phyloP scores from a whole-genome alignment of 768 basidiomycete species.

The Suillus clintonianus region DNA sequence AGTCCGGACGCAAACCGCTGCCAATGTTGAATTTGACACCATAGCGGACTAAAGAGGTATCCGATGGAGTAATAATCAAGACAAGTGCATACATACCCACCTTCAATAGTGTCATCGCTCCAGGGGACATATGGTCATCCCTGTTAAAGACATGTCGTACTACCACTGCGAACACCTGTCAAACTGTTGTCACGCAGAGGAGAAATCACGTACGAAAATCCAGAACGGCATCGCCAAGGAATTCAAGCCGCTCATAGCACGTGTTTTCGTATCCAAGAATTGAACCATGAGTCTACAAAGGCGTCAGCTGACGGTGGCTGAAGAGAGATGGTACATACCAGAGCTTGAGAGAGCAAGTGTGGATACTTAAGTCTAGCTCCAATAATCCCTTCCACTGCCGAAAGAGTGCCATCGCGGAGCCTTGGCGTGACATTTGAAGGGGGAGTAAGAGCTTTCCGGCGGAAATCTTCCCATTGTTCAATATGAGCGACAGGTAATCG shows the following conservation, averaged over 20 bases:
- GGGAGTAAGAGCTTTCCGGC: slow-evolving; percentile 43
- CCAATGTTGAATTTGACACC: slow-evolving; percentile 81
- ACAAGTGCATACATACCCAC: slow-evolving; percentile 32
- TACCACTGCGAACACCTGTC: slow-evolving; percentile 53
- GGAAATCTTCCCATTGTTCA: slow-evolving; percentile 74
- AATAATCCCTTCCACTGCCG: slow-evolving; percentile 63
- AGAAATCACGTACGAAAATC: slow-evolving; percentile 64
- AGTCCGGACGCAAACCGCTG: slow-evolving; percentile 71
- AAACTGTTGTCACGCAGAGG: neutral
- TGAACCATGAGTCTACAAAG: slow-evolving; percentile 65
- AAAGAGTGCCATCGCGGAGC: slow-evolving; percentile 48
- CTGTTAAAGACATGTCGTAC: slow-evolving; percentile 69
- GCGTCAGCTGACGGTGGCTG: slow-evolving; percentile 8
- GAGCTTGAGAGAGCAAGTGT: slow-evolving; percentile 67
- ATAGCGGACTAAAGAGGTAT: slow-evolving; percentile 62
- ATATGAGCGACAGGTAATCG: slow-evolving; percentile 64
- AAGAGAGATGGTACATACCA: slow-evolving; percentile 46
- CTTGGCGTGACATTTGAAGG: slow-evolving; percentile 46
- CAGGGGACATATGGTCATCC: slow-evolving; percentile 66
- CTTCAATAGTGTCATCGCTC: slow-evolving; percentile 79
- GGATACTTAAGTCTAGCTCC: slow-evolving; percentile 63
- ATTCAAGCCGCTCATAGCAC: slow-evolving; percentile 78
- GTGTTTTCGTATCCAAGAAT: slow-evolving; percentile 54
- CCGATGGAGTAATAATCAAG: neutral
- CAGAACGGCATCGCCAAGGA: slow-evolving; percentile 83